phyloP scores from a whole-genome alignment of 2,329 filamentous ascomycete genomes.

The Truncatella angustata region DNA sequence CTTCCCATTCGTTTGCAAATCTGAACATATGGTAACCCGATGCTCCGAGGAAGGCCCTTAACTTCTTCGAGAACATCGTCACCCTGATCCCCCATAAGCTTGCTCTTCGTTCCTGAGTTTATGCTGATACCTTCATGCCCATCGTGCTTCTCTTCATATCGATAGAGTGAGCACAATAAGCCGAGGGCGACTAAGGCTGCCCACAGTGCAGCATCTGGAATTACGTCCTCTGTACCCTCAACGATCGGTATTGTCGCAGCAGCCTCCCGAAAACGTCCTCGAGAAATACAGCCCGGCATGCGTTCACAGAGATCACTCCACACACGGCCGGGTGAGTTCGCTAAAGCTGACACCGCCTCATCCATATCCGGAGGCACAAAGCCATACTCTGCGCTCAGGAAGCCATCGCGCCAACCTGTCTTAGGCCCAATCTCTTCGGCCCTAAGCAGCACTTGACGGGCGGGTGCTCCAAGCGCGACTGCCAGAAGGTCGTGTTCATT shows the following conservation, averaged over 20 bases:
- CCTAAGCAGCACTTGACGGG: slow-evolving; percentile 50
- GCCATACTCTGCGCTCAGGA: slow-evolving; percentile 49
- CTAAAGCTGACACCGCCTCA: slow-evolving; percentile 44
- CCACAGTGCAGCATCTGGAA: slow-evolving; percentile 52
- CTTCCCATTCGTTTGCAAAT: slow-evolving; percentile 50
- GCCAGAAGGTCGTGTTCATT: slow-evolving; percentile 49
- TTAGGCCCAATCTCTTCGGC: slow-evolving; percentile 50
- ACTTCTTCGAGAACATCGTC: slow-evolving; percentile 50
- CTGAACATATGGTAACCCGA: slow-evolving; percentile 49
- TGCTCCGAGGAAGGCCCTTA: slow-evolving; percentile 44
- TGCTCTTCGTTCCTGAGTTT: slow-evolving; percentile 25
- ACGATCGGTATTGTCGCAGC: slow-evolving; percentile 47
- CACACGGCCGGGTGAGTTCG: slow-evolving; percentile 47
- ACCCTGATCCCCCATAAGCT: slow-evolving; percentile 47
- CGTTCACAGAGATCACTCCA: slow-evolving; percentile 54
- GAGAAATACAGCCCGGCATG: slow-evolving; percentile 50
- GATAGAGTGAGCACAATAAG: slow-evolving; percentile 52
- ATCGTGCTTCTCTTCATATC: slow-evolving; percentile 51
- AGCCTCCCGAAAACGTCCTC: slow-evolving; percentile 49
- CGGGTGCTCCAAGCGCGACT: slow-evolving; percentile 51
- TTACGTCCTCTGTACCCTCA: slow-evolving; percentile 45
- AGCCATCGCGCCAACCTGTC: slow-evolving; percentile 53
- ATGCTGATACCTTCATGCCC: slow-evolving; percentile 47
- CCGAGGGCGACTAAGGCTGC: slow-evolving; percentile 50
- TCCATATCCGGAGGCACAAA: slow-evolving; percentile 51